Conservation (phyloP, 257 asterid genomes). For the Salvia hispanica region DNA sequence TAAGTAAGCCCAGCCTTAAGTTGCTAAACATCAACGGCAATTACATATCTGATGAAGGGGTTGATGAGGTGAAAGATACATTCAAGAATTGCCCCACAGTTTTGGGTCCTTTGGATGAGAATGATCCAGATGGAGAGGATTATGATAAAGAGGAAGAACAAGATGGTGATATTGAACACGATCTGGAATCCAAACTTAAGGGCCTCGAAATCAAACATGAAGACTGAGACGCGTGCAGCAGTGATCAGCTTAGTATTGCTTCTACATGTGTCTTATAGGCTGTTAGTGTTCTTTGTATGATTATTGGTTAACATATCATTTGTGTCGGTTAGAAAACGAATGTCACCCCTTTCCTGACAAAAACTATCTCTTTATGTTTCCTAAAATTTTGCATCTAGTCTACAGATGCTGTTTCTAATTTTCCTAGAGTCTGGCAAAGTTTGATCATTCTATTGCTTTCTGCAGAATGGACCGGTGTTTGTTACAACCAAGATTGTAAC, state of each 20-base stretch:
- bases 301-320: constrained; percentile 17
- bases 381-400: constrained; percentile 15
- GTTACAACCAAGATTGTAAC: constrained; percentile 14
- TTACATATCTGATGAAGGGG: constrained; percentile 90
- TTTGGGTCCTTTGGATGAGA: constrained; percentile 88
- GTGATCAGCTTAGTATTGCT: constrained; percentile 11
- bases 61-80: constrained; percentile 77
- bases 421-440: constrained; percentile 18
- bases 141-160: constrained; percentile 62
- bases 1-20: constrained; percentile 61
- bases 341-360: background rate
- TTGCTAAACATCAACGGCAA: constrained; percentile 76
- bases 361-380: constrained; percentile 21
- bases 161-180: constrained; percentile 48
- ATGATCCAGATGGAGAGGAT: constrained; percentile 94
- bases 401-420: constrained; percentile 20
- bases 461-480: constrained; percentile 2
- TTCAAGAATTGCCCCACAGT: constrained; percentile 61
- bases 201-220: constrained; percentile 78
- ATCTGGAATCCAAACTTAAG: constrained; percentile 76
- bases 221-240: constrained; percentile 39
- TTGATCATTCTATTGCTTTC: constrained; percentile 15
- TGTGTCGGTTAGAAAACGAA: constrained; percentile 29
- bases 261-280: constrained; percentile 15
- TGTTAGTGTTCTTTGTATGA: constrained; percentile 20